Conservation (phyloP, 495 filamentous ascomycete species). For the Penicillium alfredii region DNA sequence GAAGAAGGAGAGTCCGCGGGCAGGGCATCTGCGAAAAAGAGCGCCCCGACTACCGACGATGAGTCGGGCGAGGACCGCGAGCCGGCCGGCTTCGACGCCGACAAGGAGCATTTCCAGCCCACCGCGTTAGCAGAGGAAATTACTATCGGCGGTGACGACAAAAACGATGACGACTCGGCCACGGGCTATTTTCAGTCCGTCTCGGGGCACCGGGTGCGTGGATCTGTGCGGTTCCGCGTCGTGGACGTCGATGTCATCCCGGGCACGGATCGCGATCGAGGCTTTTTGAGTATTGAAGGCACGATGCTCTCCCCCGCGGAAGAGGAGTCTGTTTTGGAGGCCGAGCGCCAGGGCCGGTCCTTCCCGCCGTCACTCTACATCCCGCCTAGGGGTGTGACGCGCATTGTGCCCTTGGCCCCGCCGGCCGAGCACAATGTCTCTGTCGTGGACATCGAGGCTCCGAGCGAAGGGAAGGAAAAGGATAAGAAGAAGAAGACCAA, state of each 20-base stretch:
- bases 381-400: slow-evolving; percentile 8
- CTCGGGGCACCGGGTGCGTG: slow-evolving; percentile 55
- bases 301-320: slow-evolving; percentile 53
- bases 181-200: slow-evolving; percentile 58
- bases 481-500: slow-evolving; percentile 17
- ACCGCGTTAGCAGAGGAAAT: slow-evolving; percentile 30
- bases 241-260: slow-evolving; percentile 56
- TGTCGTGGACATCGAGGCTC: slow-evolving; percentile 15
- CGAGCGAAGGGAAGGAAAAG: slow-evolving; percentile 9
- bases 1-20: slow-evolving; percentile 26
- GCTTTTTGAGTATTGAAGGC: slow-evolving; percentile 64
- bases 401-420: slow-evolving; percentile 8
- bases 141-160: slow-evolving; percentile 18
- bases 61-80: slow-evolving; percentile 19
- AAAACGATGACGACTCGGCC: slow-evolving; percentile 34
- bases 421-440: slow-evolving; percentile 12
- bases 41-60: slow-evolving; percentile 26
- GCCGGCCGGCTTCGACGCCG: slow-evolving; percentile 29
- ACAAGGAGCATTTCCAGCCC: slow-evolving; percentile 41
- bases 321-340: slow-evolving; percentile 32
- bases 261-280: slow-evolving; percentile 50
- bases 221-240: slow-evolving; percentile 55
- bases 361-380: slow-evolving; percentile 15
- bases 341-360: slow-evolving; percentile 32
- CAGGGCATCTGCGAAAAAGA: slow-evolving; percentile 1